Evolutionary conservation across 140 eudicot species (phyloP).

Genomic region (Erigeron philadelphicus): DNA sequence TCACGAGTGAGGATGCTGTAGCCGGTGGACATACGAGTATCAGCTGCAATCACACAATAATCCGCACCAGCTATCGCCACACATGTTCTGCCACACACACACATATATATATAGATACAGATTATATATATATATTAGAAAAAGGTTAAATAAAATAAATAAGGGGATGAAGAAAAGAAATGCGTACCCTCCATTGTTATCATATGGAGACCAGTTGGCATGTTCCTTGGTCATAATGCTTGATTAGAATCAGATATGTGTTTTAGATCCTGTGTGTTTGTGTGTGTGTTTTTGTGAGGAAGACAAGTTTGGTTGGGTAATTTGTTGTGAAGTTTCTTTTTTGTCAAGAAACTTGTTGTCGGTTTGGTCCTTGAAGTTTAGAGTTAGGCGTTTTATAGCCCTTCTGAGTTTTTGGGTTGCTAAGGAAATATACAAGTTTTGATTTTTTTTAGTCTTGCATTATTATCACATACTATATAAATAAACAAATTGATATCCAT

Average conservation of each 20-base stretch:
- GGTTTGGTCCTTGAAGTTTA: slow-evolving; percentile 21
- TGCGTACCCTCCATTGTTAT: slow-evolving; percentile 85
- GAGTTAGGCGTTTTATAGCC: background rate
- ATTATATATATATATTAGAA: background rate
- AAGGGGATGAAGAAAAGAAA: background rate
- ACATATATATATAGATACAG: background rate
- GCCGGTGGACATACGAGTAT: slow-evolving; percentile 95
- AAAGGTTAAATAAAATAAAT: background rate
- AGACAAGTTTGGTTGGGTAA: too few relatives aligned
- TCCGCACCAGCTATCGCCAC: slow-evolving; percentile 96
- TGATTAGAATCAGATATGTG: background rate
- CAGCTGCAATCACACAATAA: slow-evolving; percentile 93
- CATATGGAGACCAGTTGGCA: slow-evolving; percentile 95
- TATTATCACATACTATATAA: too few relatives aligned
- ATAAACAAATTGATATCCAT: too few relatives aligned
- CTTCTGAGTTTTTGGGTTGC: background rate
- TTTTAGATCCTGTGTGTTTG: slow-evolving; percentile 21
- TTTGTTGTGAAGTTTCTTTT: slow-evolving; percentile 29
- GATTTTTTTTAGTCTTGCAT: too few relatives aligned
- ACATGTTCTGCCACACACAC: slow-evolving; percentile 46
- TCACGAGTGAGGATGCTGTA: slow-evolving; percentile 96
- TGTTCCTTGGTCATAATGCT: slow-evolving; percentile 66
- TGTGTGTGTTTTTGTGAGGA: slow-evolving; percentile 17
- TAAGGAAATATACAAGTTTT: too few relatives aligned
- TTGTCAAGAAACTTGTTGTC: slow-evolving; percentile 26